These are phyloP conservation scores for Sporothrix mexicana DNA, from an alignment of 2,329 filamentous ascomycete genomes.

Conservation along the genomic window DNA sequence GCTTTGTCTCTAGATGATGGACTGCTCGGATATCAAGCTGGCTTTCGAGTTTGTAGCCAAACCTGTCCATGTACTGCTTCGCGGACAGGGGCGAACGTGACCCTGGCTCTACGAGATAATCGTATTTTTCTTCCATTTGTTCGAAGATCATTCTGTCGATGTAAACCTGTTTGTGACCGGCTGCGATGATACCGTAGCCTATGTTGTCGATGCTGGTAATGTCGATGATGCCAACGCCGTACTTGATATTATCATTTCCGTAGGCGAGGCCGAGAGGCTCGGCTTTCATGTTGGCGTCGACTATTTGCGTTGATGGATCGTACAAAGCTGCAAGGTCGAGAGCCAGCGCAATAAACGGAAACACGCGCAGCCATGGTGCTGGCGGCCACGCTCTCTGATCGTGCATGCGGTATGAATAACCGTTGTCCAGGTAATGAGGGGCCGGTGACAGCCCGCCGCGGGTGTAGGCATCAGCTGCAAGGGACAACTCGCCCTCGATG, in stretches of 20 bases:
- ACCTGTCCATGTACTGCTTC: background rate
- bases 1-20: background rate
- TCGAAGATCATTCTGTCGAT: background rate
- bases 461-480: background rate
- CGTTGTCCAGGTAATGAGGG: background rate
- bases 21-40: background rate
- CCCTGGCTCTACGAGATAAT: background rate
- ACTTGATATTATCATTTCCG: background rate
- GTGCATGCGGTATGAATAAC: background rate
- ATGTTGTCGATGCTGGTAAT: background rate
- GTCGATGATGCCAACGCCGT: constrained; percentile 7
- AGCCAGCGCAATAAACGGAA: constrained; percentile 3
- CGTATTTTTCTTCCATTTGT: background rate
- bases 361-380: background rate
- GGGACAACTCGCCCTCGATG: background rate
- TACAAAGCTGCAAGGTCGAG: background rate
- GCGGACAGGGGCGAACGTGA: background rate
- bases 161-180: background rate
- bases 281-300: background rate
- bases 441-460: background rate
- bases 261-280: constrained; percentile 2
- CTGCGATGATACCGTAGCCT: background rate
- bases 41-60: background rate
- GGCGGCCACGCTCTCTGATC: background rate
- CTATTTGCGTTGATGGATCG: background rate